Conservation (phyloP, 2,329 filamentous ascomycete genomes). For the Hymenoscyphus repandus region DNA sequence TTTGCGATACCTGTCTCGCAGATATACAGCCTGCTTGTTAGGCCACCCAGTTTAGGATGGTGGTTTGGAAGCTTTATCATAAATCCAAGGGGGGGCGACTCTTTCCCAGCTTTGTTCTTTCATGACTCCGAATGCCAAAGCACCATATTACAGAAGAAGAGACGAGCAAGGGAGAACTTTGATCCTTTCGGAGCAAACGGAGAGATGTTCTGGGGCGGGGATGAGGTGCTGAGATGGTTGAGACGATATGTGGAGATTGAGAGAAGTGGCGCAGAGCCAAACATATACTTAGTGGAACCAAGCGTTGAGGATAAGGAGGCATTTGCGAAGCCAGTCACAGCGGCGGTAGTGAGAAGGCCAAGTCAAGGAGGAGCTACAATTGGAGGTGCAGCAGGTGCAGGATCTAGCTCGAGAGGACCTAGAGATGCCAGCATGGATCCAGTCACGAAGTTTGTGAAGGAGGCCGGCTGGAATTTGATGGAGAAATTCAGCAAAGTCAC, state of each 20-base stretch:
- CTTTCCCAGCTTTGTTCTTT: constrained; percentile 94
- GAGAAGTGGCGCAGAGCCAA: constrained; percentile 78
- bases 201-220: constrained; percentile 94
- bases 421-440: constrained; percentile 81
- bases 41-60: constrained; percentile 92
- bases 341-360: constrained; percentile 37
- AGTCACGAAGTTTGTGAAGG: constrained; percentile 87
- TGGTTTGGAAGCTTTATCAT: constrained; percentile 97
- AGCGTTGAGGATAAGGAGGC: constrained; percentile 75
- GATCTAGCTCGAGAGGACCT: constrained; percentile 34
- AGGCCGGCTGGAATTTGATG: constrained; percentile 92
- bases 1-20: constrained; percentile 88
- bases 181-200: constrained; percentile 84
- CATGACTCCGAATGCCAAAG: constrained; percentile 96
- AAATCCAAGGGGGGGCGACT: constrained; percentile 85
- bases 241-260: constrained; percentile 79
- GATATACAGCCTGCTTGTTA: constrained; percentile 84
- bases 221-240: constrained; percentile 90
- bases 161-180: constrained; percentile 74
- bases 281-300: constrained; percentile 87
- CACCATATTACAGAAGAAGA: constrained; percentile 91
- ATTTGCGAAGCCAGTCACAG: constrained; percentile 51
- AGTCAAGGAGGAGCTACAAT: constrained; percentile 27
- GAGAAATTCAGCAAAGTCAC: constrained; percentile 97
- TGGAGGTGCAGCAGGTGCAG: constrained; percentile 35